These are phyloP conservation scores for Cyphellophora europaea DNA, from an alignment of 2,329 filamentous ascomycete genomes.

Conservation along the genomic window DNA sequence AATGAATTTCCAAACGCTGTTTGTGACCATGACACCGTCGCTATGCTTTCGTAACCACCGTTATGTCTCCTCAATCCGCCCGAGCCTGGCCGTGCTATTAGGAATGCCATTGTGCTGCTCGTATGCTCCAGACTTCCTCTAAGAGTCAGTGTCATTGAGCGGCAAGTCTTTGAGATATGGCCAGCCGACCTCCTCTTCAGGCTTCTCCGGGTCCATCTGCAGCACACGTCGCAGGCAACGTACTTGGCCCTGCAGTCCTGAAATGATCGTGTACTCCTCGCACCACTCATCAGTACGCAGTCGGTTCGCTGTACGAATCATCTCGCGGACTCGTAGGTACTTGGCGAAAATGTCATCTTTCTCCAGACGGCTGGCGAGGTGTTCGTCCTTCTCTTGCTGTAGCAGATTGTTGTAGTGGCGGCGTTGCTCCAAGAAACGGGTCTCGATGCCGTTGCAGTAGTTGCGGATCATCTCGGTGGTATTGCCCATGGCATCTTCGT, in stretches of 20 bases:
- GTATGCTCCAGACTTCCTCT: too few species aligned
- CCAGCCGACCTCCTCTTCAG: constrained; percentile 40
- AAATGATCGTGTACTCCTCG: constrained; percentile 32
- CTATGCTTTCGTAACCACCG: too few species aligned
- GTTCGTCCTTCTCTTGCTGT: constrained; percentile 40
- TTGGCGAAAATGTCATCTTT: constrained; percentile 40
- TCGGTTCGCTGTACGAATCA: constrained; percentile 38
- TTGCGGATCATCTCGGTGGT: constrained; percentile 43
- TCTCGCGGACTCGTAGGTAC: constrained; percentile 37
- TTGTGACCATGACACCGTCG: too few species aligned
- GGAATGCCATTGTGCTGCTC: too few species aligned
- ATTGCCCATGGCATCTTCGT: constrained; percentile 35
- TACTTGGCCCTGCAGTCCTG: constrained; percentile 40
- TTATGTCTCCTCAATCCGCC: too few species aligned
- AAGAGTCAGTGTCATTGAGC: constrained; percentile 19
- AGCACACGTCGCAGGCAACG: constrained; percentile 37
- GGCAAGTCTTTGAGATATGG: constrained; percentile 36
- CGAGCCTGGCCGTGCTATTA: too few species aligned
- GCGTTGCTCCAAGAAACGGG: constrained; percentile 36
- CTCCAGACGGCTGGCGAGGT: constrained; percentile 38
- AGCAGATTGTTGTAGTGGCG: constrained; percentile 41
- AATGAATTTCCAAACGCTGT: too few species aligned
- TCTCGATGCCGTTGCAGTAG: constrained; percentile 41
- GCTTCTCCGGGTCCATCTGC: constrained; percentile 38
- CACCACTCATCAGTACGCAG: constrained; percentile 40